Evolutionary conservation across 2,329 filamentous ascomycete genomes (phyloP).

Genomic region (Fusarium sp.): DNA sequence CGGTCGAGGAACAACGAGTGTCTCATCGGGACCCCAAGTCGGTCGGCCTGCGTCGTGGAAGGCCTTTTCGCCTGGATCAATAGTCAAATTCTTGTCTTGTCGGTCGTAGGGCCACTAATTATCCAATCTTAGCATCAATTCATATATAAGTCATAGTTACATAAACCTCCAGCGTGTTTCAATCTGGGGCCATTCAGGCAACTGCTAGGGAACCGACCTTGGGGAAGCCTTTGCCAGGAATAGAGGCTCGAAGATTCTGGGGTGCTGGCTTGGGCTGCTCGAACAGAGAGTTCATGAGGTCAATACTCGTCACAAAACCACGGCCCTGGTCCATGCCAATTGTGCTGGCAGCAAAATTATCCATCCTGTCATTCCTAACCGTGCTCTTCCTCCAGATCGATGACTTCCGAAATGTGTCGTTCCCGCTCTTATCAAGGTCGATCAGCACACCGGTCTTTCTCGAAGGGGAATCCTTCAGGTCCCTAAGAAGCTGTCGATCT

Average conservation of each 20-base stretch:
- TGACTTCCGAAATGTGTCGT: constrained; percentile 61
- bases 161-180: constrained; percentile 43
- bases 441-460: constrained; percentile 44
- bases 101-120: constrained; percentile 89
- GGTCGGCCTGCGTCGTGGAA: constrained; percentile 83
- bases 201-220: constrained; percentile 81
- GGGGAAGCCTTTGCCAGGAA: constrained; percentile 75
- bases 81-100: constrained; percentile 75
- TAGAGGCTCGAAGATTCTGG: constrained; percentile 64
- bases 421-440: constrained; percentile 53
- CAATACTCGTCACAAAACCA: constrained; percentile 88
- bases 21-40: constrained; percentile 81
- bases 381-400: constrained; percentile 52
- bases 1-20: constrained; percentile 69
- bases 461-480: constrained; percentile 66
- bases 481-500: constrained; percentile 79
- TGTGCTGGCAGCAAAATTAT: constrained; percentile 45
- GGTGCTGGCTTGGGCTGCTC: constrained; percentile 74
- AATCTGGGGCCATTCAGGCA: constrained; percentile 48
- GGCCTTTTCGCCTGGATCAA: constrained; percentile 72
- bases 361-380: constrained; percentile 45
- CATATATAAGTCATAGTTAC: constrained; percentile 50
- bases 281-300: constrained; percentile 95
- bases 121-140: constrained; percentile 60
- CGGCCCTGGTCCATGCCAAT: constrained; percentile 62